Base-by-base conservation (phyloP, 352 stramenopile genomes). In the Globisporangium abappressorium region DNA sequence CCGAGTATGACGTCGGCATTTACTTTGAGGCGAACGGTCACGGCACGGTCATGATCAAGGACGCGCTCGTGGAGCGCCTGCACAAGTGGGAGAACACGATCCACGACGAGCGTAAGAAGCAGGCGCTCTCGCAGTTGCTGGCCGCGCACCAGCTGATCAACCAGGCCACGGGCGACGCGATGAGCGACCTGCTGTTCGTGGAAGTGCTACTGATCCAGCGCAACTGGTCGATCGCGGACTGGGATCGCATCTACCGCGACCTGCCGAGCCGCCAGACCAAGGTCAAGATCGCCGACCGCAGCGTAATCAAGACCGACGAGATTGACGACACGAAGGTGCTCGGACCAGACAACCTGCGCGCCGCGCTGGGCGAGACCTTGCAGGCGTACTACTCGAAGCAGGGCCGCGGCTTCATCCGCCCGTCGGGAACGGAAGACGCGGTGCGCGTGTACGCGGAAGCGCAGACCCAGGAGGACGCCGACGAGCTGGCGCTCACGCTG, bases 21-120 rank as follows among this genome's bases (percentile, higher is more conserved):
- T 99, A 99, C 87, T 99, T 99, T 79, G 98, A 99, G 80, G 92
- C 98, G 36, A 99, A 99, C 81, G 98, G 98, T 57, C 98, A 99
- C 80, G 98, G 98, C 46, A 99, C 97, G 2, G 96, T 99, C 30
- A 77, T 99, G 26, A 97, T 99, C 76, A 97, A 92, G 59, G 84
- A 96, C 46, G 74, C 83, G 54, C 83, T 98, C 33, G 85, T 94
- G 49, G 84, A 93, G 30, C 88, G 91, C 57, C 79, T 98, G 15
- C 74, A 91, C 71, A 92, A 93, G 70, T 85, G 79, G 75, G 85
- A 93, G 68, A 90, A 80, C 71, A 75, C 76, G 65, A 64, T 91
- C 46, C 80, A 89, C 64, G 88, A 93, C 62, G 79, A 90, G 64
- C 78, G 81, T 67, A 94, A 94, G 73, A 93, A 95, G 77, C 65